Evolutionary conservation across 331 rosid genomes (phyloP), one percentile per base, ranked within the genome.

Genomic region (Telfairia occidentalis): DNA sequence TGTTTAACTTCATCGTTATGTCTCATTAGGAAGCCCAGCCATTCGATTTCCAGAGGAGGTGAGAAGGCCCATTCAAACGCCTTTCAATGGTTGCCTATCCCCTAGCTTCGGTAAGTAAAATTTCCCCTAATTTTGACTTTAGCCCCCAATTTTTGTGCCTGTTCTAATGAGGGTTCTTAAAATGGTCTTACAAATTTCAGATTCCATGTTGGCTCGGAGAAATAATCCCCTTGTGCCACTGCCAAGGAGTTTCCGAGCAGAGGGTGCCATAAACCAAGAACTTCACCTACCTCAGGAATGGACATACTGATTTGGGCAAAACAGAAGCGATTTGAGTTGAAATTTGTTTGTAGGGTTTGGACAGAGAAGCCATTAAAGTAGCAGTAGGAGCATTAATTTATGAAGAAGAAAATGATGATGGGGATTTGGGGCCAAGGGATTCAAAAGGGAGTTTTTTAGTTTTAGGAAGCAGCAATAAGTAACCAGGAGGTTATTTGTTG

Each of bases 241-340:
- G 52, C 74, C 28, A 21, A 63, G 79, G 24, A 37, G 35, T 4
- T 1, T 28, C 3, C 35, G 52, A 9, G 34, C 50, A 12, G 79
- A 76, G 5, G 52, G 18, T 15, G 37, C 42, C 19, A 48, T 61
- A 50, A 76, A 52, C 2, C 61, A 76, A 9, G 79, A 76, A 7
- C 60, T 48, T 11, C 74, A 48, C 1, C 52, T 63, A 11, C 79
- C 79, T 12, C 74, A 61, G 65, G 79, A 76, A 15, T 76, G 79
- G 79, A 63, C 74, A 7, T 76, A 76, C 32, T 76, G 38, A 63
- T 12, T 4, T 28, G 6, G 58, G 38, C 2, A 1, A 70, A 45
- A 7, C 23, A 70, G 57, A 45, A 4, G 16, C 5, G 9, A 4
- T 1, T 4, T 34, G 15, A 11, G 15, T 37, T 10, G 50, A 29